Evolutionary conservation across 1,284 basidiomycete species (phyloP).

Genomic region (Leccinum huronense): DNA sequence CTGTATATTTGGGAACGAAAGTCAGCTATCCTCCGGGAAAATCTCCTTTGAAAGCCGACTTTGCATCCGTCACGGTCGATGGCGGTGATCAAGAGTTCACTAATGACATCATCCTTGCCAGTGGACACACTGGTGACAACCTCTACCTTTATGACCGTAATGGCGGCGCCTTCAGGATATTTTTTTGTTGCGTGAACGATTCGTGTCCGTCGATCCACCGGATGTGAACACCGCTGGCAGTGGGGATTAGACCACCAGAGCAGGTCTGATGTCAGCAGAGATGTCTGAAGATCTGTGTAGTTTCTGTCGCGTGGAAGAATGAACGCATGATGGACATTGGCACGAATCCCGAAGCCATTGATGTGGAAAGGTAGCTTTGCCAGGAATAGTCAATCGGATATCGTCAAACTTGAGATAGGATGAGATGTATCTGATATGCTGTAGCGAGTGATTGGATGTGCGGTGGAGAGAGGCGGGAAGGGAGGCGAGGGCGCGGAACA

Average conservation of each 20-base stretch:
- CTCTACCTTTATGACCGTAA: slow-evolving; percentile 80
- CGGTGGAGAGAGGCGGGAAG: not conserved
- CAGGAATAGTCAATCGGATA: slow-evolving; percentile 20
- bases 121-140: slow-evolving; percentile 61
- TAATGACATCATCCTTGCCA: slow-evolving; percentile 68
- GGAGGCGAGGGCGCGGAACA: slow-evolving; percentile 14
- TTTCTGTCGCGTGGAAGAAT: slow-evolving; percentile 76
- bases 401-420: slow-evolving; percentile 16
- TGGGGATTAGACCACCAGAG: slow-evolving; percentile 38
- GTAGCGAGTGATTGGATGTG: not conserved
- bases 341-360: slow-evolving; percentile 50
- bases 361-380: slow-evolving; percentile 49
- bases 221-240: slow-evolving; percentile 47
- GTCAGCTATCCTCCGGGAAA: slow-evolving; percentile 46
- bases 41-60: slow-evolving; percentile 50
- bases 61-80: slow-evolving; percentile 35
- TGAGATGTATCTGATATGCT: slow-evolving; percentile 12
- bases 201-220: slow-evolving; percentile 59
- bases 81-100: slow-evolving; percentile 56
- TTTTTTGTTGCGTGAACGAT: slow-evolving; percentile 37
- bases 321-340: slow-evolving; percentile 54
- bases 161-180: slow-evolving; percentile 66
- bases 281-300: slow-evolving; percentile 72
- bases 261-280: slow-evolving; percentile 40
- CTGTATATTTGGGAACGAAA: slow-evolving; percentile 47